Evolutionary conservation across 371 early-diverging fungal species (phyloP), one percentile per base, ranked within the genome.

Genomic region (Fennellomyces sp.): DNA sequence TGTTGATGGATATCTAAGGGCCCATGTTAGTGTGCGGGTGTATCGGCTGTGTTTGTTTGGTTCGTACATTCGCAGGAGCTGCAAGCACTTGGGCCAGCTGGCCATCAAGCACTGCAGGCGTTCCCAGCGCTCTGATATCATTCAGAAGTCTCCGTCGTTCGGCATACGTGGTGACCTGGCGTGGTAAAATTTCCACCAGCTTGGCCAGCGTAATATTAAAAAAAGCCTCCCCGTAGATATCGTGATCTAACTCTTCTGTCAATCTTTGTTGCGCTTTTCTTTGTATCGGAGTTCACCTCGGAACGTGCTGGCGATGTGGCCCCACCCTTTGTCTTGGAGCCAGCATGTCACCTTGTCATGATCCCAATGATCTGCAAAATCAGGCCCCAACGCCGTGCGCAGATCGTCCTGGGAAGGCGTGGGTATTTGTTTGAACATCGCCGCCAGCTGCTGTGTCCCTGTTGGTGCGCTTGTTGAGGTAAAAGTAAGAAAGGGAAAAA

Each of bases 101-200:
- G 25, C 38, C 59, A 26, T 28, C 26, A 13, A 42, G 42, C 25
- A 42, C 39, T 35, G 52, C 50, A 26, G 63, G 63, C 0, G 60
- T 62, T 10, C 64, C 54, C 41, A 80, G 63, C 21, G 70, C 60
- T 54, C 77, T 60, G n/a, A 80, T 80, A 41, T 72, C 75, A 48
- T 70, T 71, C 29, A 80, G 63, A 62, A 80, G 69, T 67, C 77
- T 74, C 65, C 77, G 72, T 63, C 75, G 66, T 51, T 80, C 77
- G 53, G 69, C 71, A 53, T 76, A 76, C 3, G 80, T 75, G 35
- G 75, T 75, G 61, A 76, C 65, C 13, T 66, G 69, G 55, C 79
- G 66, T 56, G 80, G 76, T 33, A 78, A 59, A 50, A 68, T 70
- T 19, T 72, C 57, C 10, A 74, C 78, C 29, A 80, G 28, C 51